Base-by-base conservation (phyloP, 108 stramenopile genomes). In the Schizochytrium sp. region DNA sequence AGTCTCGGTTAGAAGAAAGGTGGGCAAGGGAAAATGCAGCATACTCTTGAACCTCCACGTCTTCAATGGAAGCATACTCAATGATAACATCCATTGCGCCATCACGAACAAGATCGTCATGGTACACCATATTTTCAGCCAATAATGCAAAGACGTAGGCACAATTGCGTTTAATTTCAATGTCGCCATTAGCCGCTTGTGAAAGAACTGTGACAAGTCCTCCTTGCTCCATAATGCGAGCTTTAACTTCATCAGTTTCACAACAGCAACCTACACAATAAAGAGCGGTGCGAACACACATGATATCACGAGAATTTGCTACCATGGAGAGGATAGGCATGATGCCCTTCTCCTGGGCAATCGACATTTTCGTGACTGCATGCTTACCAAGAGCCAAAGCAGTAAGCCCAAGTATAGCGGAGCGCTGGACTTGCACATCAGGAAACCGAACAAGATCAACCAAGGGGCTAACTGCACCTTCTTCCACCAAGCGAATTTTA, bases 11-110 rank as follows among this genome's bases (percentile, higher is more conserved):
- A 61, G 92, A 93, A 2, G 95, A 92, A 40, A 96, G 91, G 61
- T 95, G 94, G 50, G 95, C 95, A 50, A 96, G 92, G 19, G 93
- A 88, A 87, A 96, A 95, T 49, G 95, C 92, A 8, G 95, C 95
- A 87, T 94, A 95, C 87, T 95, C 94, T 87, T 96, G 95, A 44
- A 92, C 91, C 91, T 96, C 96, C 40, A 93, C 90, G 90, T 96
- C 96, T 56, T 96, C 96, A 46, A 96, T 91, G 56, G 91, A 89
- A 28, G 95, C 95, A 7, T 95, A 72, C 55, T 89, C 88, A 44
- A 96, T 91, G 72, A 95, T 91, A 56, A 93, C 90, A 61, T 94
- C 91, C 19, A 96, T 72, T 0, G 88, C 96, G 50, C 94, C 93
- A 56, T 87, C 91, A 87, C 87, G 58, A 19, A 87, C 92, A 19